Percentiles rank a stretch among this genome's conserved stretches.
These are phyloP conservation scores for Penstemon barbatus DNA, from an alignment of 257 asterid species.

Conservation along the genomic window DNA sequence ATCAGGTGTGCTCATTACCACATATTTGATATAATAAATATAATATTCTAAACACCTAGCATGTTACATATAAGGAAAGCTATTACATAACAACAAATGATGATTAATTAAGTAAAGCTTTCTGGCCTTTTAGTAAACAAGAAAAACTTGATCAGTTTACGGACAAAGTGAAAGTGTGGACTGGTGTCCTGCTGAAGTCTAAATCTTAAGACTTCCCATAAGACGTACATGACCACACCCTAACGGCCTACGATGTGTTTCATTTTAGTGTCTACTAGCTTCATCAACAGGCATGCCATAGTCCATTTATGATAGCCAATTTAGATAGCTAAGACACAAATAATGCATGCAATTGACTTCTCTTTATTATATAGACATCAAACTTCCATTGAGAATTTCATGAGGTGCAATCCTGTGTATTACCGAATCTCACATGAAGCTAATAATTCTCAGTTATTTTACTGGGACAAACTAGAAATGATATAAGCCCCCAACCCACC, in stretches of 20 bases:
- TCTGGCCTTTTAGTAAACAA: not conserved
- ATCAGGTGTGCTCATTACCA: not conserved
- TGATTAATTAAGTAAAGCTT: no score
- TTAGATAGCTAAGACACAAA: not conserved
- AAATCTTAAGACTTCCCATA: conserved; percentile 9
- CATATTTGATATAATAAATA: not conserved
- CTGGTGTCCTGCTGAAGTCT: not conserved
- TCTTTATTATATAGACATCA: not conserved
- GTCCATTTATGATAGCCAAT: conserved; percentile 2
- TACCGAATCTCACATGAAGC: not conserved
- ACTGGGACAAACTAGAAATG: not conserved
- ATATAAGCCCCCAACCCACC: not conserved
- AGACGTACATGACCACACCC: not conserved
- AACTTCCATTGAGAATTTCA: not conserved
- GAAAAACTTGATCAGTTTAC: not conserved
- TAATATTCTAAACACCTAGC: not conserved
- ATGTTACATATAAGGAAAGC: conserved; percentile 3
- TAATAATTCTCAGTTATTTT: conserved; percentile 4
- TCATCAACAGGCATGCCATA: not conserved
- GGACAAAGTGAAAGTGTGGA: not conserved
- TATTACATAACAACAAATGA: not conserved
- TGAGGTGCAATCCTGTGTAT: conserved; percentile 10
- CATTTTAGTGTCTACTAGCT: not conserved
- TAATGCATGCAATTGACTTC: conserved; percentile 2
- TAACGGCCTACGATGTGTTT: conserved; percentile 17